Percentiles rank a stretch among this genome's conserved stretches.
Evolutionary conservation across 495 filamentous ascomycete genomes (phyloP).

Genomic region (Penicillium canariense): DNA sequence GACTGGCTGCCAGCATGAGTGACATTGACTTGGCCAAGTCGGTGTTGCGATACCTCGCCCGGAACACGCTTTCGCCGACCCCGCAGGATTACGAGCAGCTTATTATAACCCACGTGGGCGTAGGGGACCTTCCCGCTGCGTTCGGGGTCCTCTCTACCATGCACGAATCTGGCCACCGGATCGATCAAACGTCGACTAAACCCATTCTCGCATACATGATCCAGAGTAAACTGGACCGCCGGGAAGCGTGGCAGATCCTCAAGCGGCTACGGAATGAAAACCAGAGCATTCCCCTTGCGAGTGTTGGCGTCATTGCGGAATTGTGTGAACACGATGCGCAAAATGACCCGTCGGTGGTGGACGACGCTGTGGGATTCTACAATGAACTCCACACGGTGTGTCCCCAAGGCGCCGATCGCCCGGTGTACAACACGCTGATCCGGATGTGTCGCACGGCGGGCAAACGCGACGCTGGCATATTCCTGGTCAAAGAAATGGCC

Average conservation of each 20-base stretch:
- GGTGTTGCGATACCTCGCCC: slow-evolving; percentile 37
- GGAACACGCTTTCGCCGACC: slow-evolving; percentile 50
- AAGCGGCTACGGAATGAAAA: slow-evolving; percentile 42
- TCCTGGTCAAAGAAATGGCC: slow-evolving; percentile 72
- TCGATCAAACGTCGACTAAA: slow-evolving; percentile 54
- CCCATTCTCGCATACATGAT: slow-evolving; percentile 52
- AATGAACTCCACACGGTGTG: slow-evolving; percentile 65
- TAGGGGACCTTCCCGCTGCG: slow-evolving; percentile 51
- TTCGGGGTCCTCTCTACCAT: slow-evolving; percentile 68
- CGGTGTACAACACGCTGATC: slow-evolving; percentile 68
- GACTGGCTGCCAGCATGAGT: slow-evolving; percentile 61
- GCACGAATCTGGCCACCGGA: slow-evolving; percentile 53
- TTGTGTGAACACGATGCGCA: slow-evolving; percentile 30
- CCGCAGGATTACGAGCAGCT: slow-evolving; percentile 75
- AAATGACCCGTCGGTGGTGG: slow-evolving; percentile 28
- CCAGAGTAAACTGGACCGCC: slow-evolving; percentile 23
- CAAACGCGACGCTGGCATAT: slow-evolving; percentile 59
- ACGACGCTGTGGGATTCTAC: slow-evolving; percentile 65
- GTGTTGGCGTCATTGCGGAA: slow-evolving; percentile 33
- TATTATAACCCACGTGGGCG: slow-evolving; percentile 61
- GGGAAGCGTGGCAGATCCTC: slow-evolving; percentile 53
- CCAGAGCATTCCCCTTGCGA: slow-evolving; percentile 30
- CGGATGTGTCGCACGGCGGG: slow-evolving; percentile 51
- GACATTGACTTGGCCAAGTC: slow-evolving; percentile 58
- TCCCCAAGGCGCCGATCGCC: slow-evolving; percentile 52